phyloP scores from a whole-genome alignment of 495 filamentous ascomycete species.

The Tuber brumale region DNA sequence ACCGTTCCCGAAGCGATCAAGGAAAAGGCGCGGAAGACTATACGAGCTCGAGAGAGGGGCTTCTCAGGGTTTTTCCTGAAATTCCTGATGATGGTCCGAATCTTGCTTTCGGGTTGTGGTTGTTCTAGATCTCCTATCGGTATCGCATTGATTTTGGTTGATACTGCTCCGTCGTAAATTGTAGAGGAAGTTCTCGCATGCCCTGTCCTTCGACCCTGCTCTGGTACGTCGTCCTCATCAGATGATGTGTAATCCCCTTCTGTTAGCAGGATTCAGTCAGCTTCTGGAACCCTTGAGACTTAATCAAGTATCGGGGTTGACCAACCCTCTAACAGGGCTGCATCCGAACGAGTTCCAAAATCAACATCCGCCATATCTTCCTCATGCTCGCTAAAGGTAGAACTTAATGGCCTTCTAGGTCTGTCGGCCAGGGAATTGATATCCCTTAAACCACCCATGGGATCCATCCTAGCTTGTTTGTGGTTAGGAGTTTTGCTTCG shows the following conservation, averaged over 20 bases:
- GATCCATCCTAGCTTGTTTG: background rate
- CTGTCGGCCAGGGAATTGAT: background rate
- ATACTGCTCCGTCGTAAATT: background rate
- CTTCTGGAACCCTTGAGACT: background rate
- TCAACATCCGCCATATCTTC: conserved; percentile 33
- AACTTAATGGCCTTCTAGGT: background rate
- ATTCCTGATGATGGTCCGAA: conserved; percentile 24
- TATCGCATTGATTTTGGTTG: conserved; percentile 22
- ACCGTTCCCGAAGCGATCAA: conserved; percentile 24
- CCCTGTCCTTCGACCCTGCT: background rate
- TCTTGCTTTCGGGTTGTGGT: conserved; percentile 22
- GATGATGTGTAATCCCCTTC: conserved; percentile 22
- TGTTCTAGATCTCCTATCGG: background rate
- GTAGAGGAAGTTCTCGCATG: conserved; percentile 16
- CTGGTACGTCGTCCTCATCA: conserved; percentile 12
- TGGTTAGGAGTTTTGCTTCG: background rate
- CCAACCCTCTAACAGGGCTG: conserved; percentile 26
- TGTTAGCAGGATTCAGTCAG: too few species aligned
- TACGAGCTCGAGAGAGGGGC: conserved; percentile 24
- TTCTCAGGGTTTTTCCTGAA: conserved; percentile 25
- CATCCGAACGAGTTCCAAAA: conserved; percentile 13
- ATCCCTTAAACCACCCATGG: background rate
- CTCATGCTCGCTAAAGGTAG: conserved; percentile 7
- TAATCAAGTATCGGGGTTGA: background rate
- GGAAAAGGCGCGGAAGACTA: conserved; percentile 28